Evolutionary conservation across 2,329 filamentous ascomycete genomes (phyloP).

Genomic region (Cladobotryum mycophilum): DNA sequence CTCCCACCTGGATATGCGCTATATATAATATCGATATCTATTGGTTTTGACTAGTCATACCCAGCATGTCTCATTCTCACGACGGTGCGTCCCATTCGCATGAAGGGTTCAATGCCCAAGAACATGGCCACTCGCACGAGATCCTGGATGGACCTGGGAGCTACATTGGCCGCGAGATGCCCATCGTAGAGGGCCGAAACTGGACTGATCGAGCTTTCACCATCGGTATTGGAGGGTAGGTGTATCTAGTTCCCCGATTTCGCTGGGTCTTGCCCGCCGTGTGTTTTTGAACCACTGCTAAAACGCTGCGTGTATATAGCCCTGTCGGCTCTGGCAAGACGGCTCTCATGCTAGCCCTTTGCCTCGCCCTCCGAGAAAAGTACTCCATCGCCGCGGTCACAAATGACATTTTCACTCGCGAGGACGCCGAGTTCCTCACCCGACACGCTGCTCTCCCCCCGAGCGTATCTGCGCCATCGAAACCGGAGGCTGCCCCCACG

Average conservation of each 20-base stretch:
- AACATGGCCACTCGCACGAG: conserved; percentile 94
- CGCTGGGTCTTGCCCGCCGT: not conserved
- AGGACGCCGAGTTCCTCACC: conserved; percentile 97
- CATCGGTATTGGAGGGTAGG: conserved; percentile 93
- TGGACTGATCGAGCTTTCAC: conserved; percentile 91
- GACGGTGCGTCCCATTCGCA: conserved; percentile 54
- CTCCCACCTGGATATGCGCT: too few relatives aligned
- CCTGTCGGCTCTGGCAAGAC: conserved; percentile 97
- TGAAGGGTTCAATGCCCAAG: conserved; percentile 51
- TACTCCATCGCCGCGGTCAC: conserved; percentile 93
- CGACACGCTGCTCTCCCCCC: conserved; percentile 77
- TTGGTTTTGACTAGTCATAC: too few relatives aligned
- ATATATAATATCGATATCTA: not conserved
- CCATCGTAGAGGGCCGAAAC: conserved; percentile 78
- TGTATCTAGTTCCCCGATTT: not conserved
- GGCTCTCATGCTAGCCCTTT: conserved; percentile 90
- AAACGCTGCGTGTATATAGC: conserved; percentile 36
- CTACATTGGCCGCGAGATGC: conserved; percentile 86
- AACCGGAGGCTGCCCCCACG: conserved; percentile 94
- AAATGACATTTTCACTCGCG: conserved; percentile 97
- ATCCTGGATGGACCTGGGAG: conserved; percentile 91
- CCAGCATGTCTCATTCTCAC: conserved; percentile 34
- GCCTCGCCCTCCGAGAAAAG: conserved; percentile 69
- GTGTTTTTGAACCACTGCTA: not conserved
- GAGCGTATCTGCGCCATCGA: conserved; percentile 90